These are phyloP conservation scores for Mariannaea elegans DNA, from an alignment of 2,329 filamentous ascomycete genomes.

Conservation along the genomic window DNA sequence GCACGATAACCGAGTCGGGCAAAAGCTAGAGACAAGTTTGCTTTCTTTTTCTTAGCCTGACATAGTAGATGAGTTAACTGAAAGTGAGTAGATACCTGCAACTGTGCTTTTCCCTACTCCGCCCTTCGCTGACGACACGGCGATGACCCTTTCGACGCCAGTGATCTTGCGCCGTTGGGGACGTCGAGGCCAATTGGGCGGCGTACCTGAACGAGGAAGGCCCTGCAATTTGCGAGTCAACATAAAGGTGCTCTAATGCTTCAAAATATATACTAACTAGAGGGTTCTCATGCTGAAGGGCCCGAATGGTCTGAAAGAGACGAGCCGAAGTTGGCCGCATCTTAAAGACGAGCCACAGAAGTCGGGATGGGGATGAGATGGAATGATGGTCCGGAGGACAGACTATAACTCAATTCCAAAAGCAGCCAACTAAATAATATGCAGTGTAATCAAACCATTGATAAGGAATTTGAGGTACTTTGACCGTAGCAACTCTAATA, in stretches of 20 bases:
- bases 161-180: conserved; percentile 83
- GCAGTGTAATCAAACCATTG: too few relatives aligned
- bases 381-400: background rate
- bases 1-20: conserved; percentile 82
- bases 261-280: conserved; percentile 63
- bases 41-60: conserved; percentile 44
- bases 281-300: conserved; percentile 80
- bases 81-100: conserved; percentile 64
- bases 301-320: conserved; percentile 45
- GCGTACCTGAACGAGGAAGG: conserved; percentile 77
- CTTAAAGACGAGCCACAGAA: background rate
- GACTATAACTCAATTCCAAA: background rate
- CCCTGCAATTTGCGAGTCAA: conserved; percentile 63
- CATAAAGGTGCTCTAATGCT: background rate
- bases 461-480: too few relatives aligned
- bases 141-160: conserved; percentile 89
- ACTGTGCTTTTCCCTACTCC: conserved; percentile 98
- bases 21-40: conserved; percentile 87
- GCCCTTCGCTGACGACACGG: conserved; percentile 96
- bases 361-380: background rate
- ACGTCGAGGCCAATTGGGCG: conserved; percentile 70
- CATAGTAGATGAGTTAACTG: background rate
- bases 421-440: background rate
- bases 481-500: background rate
- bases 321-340: conserved; percentile 51